Base-by-base conservation (phyloP, 345 rosid species). In the Rubroshorea leprosula region DNA sequence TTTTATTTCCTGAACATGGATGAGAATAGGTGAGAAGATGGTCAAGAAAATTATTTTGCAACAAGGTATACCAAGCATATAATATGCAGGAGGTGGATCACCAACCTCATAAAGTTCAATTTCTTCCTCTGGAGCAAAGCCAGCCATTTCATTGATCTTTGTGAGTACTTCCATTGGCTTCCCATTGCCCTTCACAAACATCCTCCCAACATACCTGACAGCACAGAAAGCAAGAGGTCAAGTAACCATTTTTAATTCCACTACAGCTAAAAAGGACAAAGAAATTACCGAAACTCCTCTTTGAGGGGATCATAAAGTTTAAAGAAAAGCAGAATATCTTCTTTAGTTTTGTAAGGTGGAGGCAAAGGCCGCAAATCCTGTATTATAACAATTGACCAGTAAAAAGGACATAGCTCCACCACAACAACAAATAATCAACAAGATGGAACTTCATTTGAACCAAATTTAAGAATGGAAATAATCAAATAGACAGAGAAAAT, bases 91-190 rank as follows among this genome's bases (percentile, higher is more conserved):
- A 18, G 31, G n/a, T 27, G 43, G 26, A 55, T 22, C 11, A 68
- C 69, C 63, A 55, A 91, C 98, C 96, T 92, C 95, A 70, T 65
- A 92, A 53, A 92, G 95, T 50, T 92, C 92, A 66, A 91, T 81
- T 61, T 84, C 87, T 72, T 91, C 90, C 65, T 86, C 96, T 57
- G 92, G 84, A 58, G 78, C 72, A 76, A 82, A 91, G 21, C 93
- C 96, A 72, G 88, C 95, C 95, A 91, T 79, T 75, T 84, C 86
- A 75, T 89, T 89, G 58, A 92, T 70, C 64, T 79, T 81, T 60
- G 74, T 61, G 65, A 85, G 60, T 66, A 83, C 78, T 74, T 92
- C 98, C 54, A 71, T 69, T 20, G 96, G 90, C 80, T 84, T 89
- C 29, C 87, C 75, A 63, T 77, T 67, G 70, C 83, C 73, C 80